These are phyloP conservation scores for Leccinum angustisporum DNA, from an alignment of 1,284 basidiomycete genomes.

Conservation along the genomic window DNA sequence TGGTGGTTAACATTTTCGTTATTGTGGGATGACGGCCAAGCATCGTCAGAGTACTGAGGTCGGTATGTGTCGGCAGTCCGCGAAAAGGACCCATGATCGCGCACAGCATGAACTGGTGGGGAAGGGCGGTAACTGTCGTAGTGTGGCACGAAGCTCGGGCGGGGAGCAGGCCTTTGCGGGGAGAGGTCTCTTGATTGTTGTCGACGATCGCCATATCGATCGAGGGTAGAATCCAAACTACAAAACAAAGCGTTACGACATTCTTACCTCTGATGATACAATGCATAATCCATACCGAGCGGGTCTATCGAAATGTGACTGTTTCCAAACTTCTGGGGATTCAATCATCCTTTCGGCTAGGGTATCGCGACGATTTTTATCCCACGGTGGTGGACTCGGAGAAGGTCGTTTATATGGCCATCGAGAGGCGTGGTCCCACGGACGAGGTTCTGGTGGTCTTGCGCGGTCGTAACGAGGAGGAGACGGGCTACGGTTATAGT, in stretches of 20 bases:
- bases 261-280: constrained; percentile 25
- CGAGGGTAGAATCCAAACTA: constrained; percentile 29
- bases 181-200: constrained; percentile 35
- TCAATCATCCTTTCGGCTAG: constrained; percentile 63
- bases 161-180: constrained; percentile 34
- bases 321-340: constrained; percentile 70
- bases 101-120: constrained; percentile 25
- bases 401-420: constrained; percentile 35
- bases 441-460: constrained; percentile 32
- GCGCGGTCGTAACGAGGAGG: constrained; percentile 48
- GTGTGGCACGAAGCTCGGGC: constrained; percentile 30
- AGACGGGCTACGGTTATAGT: constrained; percentile 47
- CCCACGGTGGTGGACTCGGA: constrained; percentile 36
- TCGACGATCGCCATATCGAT: constrained; percentile 36
- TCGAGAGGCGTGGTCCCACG: constrained; percentile 34
- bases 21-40: constrained; percentile 22
- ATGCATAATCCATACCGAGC: constrained; percentile 29
- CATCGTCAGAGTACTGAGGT: constrained; percentile 36
- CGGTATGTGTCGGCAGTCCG: constrained; percentile 42
- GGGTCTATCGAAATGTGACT: constrained; percentile 43
- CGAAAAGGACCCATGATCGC: constrained; percentile 34
- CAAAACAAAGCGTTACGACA: constrained; percentile 15
- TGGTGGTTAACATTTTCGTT: constrained; percentile 19
- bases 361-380: constrained; percentile 40
- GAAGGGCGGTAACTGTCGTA: constrained; percentile 47